A percentile compares a stretch with the other conserved stretches of the same genome.
Evolutionary conservation across 1,284 basidiomycete genomes (phyloP).

Genomic region (Cutaneotrichosporon arboriforme): DNA sequence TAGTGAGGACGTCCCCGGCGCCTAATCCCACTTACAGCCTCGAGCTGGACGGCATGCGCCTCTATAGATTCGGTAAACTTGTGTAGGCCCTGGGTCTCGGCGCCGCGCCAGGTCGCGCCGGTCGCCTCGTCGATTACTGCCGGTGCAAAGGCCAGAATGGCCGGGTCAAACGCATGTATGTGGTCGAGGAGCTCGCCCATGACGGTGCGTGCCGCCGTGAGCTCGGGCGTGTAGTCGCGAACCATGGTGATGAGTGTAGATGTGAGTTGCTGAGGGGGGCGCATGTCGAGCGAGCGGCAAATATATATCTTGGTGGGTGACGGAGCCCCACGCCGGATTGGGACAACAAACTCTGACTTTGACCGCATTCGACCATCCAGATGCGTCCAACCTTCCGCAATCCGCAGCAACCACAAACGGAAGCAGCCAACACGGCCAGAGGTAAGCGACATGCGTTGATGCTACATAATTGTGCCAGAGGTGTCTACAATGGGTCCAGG

Average conservation of each 20-base stretch:
- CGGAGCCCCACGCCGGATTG: too few relatives aligned
- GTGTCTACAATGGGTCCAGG: too few relatives aligned
- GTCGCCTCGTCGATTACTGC: conserved; percentile 14
- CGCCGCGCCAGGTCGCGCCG: conserved; percentile 20
- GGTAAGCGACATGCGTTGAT: too few relatives aligned
- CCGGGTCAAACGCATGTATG: conserved; percentile 6
- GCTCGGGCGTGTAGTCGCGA: conserved; percentile 10
- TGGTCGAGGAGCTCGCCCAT: conserved; percentile 9
- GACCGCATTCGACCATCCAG: too few relatives aligned
- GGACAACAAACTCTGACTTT: too few relatives aligned
- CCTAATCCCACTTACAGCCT: conserved; percentile 14
- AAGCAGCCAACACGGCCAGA: too few relatives aligned
- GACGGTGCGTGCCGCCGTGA: background rate
- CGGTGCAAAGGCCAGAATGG: conserved; percentile 8
- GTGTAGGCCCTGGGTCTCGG: conserved; percentile 24
- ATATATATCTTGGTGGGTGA: too few relatives aligned
- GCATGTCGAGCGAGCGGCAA: background rate
- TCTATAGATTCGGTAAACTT: conserved; percentile 25
- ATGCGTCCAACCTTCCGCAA: too few relatives aligned
- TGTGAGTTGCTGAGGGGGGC: background rate
- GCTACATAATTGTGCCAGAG: too few relatives aligned
- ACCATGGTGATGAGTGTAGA: background rate
- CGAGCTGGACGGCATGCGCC: conserved; percentile 15
- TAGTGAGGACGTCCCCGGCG: background rate
- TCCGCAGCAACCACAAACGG: too few relatives aligned